phyloP scores from a whole-genome alignment of 176 grass and related monocot species.

The Pontederia crassipes region DNA sequence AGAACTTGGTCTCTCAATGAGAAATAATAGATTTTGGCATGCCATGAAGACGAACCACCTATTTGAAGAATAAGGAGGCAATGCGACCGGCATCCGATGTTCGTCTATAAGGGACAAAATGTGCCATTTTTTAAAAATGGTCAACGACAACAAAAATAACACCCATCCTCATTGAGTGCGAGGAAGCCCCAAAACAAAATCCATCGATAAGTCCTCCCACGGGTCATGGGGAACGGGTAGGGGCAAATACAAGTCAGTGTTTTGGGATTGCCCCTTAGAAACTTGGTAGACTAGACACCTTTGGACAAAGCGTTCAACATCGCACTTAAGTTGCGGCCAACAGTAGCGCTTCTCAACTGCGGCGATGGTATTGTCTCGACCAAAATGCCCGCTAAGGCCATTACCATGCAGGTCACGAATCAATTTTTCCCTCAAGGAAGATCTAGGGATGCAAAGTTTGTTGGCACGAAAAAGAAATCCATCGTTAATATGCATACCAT shows the following conservation, averaged over 20 bases:
- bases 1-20: neutral
- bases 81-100: neutral
- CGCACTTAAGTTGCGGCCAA: too few relatives aligned
- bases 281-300: neutral
- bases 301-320: neutral
- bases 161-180: too few relatives aligned
- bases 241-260: neutral
- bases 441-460: neutral
- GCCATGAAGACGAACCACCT: neutral
- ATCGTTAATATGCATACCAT: neutral
- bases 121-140: neutral
- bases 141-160: neutral
- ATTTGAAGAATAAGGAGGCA: neutral
- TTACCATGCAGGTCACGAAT: neutral
- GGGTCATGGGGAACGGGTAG: neutral
- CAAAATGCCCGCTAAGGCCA: neutral
- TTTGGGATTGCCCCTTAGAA: neutral
- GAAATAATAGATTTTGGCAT: neutral
- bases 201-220: too few relatives aligned
- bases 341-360: too few relatives aligned
- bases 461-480: neutral
- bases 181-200: too few relatives aligned
- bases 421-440: too few relatives aligned
- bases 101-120: neutral
- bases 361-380: neutral